Conservation (phyloP, 2,329 filamentous ascomycete genomes). For the Botrytis fragariae region DNA sequence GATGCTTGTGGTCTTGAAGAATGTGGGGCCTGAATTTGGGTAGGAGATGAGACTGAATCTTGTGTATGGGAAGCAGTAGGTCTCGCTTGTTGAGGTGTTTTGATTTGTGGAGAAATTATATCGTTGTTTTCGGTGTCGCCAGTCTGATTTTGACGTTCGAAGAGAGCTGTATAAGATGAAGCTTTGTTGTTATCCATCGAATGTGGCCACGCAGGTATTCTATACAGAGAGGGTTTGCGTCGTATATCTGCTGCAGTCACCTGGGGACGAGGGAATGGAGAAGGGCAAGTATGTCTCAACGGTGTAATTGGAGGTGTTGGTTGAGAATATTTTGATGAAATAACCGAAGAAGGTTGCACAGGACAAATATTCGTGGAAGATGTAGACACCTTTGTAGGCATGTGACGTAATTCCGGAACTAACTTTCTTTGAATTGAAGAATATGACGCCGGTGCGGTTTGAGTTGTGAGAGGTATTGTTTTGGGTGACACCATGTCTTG, state of each 20-base stretch:
- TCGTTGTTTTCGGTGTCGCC: no score
- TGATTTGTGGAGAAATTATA: neutral
- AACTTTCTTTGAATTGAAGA: neutral
- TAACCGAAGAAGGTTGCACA: neutral
- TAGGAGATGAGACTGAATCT: neutral
- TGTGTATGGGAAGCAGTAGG: neutral
- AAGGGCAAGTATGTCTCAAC: neutral
- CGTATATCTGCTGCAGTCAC: conserved; percentile 26
- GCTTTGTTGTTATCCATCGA: neutral
- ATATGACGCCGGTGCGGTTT: conserved; percentile 9
- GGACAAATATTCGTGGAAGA: neutral
- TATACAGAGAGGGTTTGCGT: conserved; percentile 35
- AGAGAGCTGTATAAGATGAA: neutral
- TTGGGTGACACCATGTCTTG: conserved; percentile 18
- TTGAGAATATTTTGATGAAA: neutral
- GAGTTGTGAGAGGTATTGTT: conserved; percentile 19
- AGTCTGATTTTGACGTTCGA: neutral
- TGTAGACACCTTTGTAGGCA: neutral
- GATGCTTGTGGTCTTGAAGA: conserved; percentile 1
- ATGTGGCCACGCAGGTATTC: conserved; percentile 30
- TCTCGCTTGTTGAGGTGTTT: neutral
- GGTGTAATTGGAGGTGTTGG: neutral
- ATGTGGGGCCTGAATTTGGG: neutral
- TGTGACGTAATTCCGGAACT: neutral
- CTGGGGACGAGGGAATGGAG: neutral